These are phyloP conservation scores for Conringia planisiliqua DNA, from an alignment of 345 rosid species.

Conservation along the genomic window DNA sequence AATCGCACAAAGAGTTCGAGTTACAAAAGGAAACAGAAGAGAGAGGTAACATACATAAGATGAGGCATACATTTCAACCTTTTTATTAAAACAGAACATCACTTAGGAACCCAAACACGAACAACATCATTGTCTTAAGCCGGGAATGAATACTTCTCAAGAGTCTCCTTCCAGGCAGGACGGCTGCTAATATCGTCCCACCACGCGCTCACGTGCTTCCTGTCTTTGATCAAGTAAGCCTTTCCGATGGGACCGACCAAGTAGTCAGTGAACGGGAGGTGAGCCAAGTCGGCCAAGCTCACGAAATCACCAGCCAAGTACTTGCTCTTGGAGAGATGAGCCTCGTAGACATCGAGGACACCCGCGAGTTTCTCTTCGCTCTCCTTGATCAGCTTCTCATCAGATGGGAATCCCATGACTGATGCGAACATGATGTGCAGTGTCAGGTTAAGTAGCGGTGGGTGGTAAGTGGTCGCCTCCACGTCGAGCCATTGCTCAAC, in stretches of 20 bases:
- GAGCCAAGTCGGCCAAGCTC: constrained; percentile 67
- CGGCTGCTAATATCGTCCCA: constrained; percentile 64
- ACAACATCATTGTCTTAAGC: not conserved
- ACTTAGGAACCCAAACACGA: not conserved
- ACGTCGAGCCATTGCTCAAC: constrained; percentile 76
- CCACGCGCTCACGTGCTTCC: constrained; percentile 63
- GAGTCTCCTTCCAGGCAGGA: constrained; percentile 58
- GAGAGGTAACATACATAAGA: constrained; percentile 14
- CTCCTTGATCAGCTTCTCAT: constrained; percentile 48
- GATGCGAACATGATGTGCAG: constrained; percentile 46
- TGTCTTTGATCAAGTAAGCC: constrained; percentile 49
- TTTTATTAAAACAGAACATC: constrained; percentile 2
- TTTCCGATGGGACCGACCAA: constrained; percentile 52
- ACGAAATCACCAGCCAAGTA: constrained; percentile 69
- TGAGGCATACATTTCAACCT: not conserved
- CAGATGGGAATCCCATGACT: constrained; percentile 38
- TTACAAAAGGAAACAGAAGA: not conserved
- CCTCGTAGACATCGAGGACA: constrained; percentile 60
- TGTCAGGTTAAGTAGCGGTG: constrained; percentile 39
- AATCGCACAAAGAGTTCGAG: not conserved
- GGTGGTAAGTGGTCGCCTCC: constrained; percentile 55
- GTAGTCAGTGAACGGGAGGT: constrained; percentile 57
- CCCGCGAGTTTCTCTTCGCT: constrained; percentile 54
- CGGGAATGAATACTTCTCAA: constrained; percentile 32
- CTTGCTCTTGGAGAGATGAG: constrained; percentile 54